Base-by-base conservation (phyloP, 805 yeast genomes). In the Yarrowia sp. region DNA sequence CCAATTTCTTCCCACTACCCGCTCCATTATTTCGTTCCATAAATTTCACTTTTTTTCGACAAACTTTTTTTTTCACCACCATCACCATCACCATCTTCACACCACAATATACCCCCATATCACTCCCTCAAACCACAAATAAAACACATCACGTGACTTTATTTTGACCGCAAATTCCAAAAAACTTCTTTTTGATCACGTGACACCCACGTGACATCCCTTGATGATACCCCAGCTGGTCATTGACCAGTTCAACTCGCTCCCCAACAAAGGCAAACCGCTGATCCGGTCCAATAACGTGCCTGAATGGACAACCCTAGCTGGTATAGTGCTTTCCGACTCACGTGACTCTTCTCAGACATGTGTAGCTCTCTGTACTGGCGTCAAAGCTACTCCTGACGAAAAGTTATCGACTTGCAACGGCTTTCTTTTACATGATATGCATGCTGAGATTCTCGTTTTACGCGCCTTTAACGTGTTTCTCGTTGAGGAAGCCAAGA, bases 391-490 rank as follows among this genome's bases (percentile, higher is more conserved):
- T 0, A 70, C 83, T 17, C 92, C 98, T 0, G 84, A 87, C 69
- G 72, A 68, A 1, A 71, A 68, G 2, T 73, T 88, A 0, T 67
- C 72, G 3, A 76, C 77, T 57, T 76, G 83, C 1, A 65, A 77
- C 0, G 98, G 98, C 0, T 72, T 74, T 15, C 74, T 91, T 8
- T 77, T 93, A 0, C 98, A 93, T 71, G 98, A 93, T 74, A 79
- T 86, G 73, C 99, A 93, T 76, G 98, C 98, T 0, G 99, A 93
- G 72, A 82, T 92, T 1, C 75, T 95, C 14, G 83, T 88, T 0
- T 65, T 92, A 0, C 76, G 98, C 32, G 83, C 85, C 1, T 85
- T 93, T 72, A 92, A 92, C 69, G 74, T 82, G 68, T 81, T 78
- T 62, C 68, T 90, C 18, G 65, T 90, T 22, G 76, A 83, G 14